Base-by-base conservation (phyloP, 75 land plant species). In the Chamaecyparis obtusa region DNA sequence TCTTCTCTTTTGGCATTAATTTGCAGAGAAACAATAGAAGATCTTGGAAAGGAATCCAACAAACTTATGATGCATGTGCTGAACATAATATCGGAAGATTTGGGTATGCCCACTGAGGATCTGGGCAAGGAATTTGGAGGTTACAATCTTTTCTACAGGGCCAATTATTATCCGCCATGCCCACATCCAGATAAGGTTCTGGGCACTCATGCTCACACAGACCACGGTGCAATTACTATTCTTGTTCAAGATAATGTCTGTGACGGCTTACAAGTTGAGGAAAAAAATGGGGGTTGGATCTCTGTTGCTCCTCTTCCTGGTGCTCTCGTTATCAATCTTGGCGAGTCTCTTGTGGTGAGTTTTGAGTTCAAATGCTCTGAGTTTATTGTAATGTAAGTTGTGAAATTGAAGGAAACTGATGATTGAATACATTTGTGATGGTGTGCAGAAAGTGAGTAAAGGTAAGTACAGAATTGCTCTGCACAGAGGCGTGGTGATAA, bases 131-230 rank as follows among this genome's bases (percentile, higher is more conserved):
- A 37, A 16, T 88, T 89, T 56, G 90, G 21, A 81, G 51, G 24
- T 7, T 46, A 55, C 10, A 72, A 87, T 36, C 49, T 88, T 27
- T 36, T 88, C 54, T 27, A 87, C 64, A 24, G 89, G 10, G 35
- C 88, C 21, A 89, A 89, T 44, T 89, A 87, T 19, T 89, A 87
- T 89, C 89, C 89, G 24, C 89, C 89, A 21, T 89, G 89, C 39
- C 89, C 89, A 17, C 71, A 87, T 14, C 89, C 89, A n/a, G 89
- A 88, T 49, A 72, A 88, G 15, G 72, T 75, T 9, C 89, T 87
- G 16, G 90, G 86, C 30, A 30, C 71, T 33, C 85, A 87, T 46
- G 83, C 57, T 19, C 88, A 87, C 51, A 74, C 86, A 71, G 75
- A 71, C 75, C 75, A 71, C 3, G 35, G 75, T 10, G 35, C 75